A percentile compares a stretch with the other conserved stretches of the same genome.
These are phyloP conservation scores for Diaporthe amygdali DNA, from an alignment of 2,329 filamentous ascomycete species.

Conservation along the genomic window DNA sequence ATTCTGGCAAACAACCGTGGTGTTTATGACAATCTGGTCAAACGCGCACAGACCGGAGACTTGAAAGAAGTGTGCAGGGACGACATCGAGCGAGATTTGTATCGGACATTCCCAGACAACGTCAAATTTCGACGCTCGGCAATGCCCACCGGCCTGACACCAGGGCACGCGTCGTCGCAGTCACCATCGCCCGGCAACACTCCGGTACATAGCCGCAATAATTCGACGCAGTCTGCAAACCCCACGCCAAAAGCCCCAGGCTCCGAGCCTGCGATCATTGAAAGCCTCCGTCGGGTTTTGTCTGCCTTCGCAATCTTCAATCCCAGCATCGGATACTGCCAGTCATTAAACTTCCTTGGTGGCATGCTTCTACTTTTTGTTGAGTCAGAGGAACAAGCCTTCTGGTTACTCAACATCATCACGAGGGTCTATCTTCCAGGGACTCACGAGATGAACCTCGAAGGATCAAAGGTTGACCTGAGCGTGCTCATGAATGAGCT, in stretches of 20 bases:
- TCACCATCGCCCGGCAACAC: constrained; percentile 37
- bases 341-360: constrained; percentile 93
- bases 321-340: constrained; percentile 91
- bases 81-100: constrained; percentile 90
- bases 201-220: constrained; percentile 32
- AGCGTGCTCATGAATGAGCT: constrained; percentile 90
- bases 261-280: constrained; percentile 78
- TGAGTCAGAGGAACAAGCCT: constrained; percentile 85
- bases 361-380: constrained; percentile 90
- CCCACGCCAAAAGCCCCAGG: constrained; percentile 39
- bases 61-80: constrained; percentile 80
- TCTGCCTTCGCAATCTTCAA: constrained; percentile 92
- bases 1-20: constrained; percentile 78
- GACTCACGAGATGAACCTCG: constrained; percentile 88
- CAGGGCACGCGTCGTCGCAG: constrained; percentile 34
- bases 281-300: constrained; percentile 81
- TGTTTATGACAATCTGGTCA: constrained; percentile 75
- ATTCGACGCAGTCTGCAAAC: constrained; percentile 26
- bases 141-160: not conserved
- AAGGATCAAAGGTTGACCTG: constrained; percentile 91
- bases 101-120: constrained; percentile 95
- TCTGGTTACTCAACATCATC: constrained; percentile 92
- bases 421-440: constrained; percentile 87
- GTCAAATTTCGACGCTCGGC: constrained; percentile 78
- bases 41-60: constrained; percentile 45